Conservation (phyloP, 1,284 basidiomycete species). For the Xerocomus amazonicus region DNA sequence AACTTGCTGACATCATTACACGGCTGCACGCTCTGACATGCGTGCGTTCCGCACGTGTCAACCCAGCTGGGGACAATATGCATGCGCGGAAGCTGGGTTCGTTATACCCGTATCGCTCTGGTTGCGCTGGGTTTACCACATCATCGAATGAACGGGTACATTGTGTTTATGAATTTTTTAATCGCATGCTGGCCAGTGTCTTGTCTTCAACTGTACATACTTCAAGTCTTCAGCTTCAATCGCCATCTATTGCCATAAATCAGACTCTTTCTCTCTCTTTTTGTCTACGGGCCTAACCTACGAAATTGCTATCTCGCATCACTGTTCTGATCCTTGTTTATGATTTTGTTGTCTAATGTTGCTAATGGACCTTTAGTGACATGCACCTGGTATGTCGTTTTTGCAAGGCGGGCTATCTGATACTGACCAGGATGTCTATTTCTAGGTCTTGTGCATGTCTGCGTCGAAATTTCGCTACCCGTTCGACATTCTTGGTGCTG, state of each 20-base stretch:
- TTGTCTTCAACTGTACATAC: conserved; percentile 10
- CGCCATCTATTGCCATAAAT: neutral
- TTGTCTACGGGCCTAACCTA: neutral
- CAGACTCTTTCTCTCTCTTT: neutral
- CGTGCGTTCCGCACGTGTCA: neutral
- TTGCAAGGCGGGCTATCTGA: neutral
- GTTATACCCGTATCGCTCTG: neutral
- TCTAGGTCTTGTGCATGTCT: too few species aligned
- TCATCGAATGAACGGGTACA: neutral
- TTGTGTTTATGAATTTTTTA: neutral
- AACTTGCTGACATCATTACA: neutral
- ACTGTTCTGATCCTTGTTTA: conserved; percentile 1
- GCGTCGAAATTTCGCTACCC: too few species aligned
- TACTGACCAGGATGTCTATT: neutral
- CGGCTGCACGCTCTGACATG: neutral
- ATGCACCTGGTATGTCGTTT: conserved; percentile 11
- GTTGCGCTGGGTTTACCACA: neutral
- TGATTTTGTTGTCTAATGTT: conserved; percentile 2
- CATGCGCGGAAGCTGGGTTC: neutral
- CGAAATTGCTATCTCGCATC: neutral
- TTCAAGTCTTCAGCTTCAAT: neutral
- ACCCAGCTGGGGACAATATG: neutral
- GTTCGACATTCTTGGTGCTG: too few species aligned
- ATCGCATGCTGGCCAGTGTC: neutral
- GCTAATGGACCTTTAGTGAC: conserved; percentile 2